Base-by-base conservation (phyloP, 495 filamentous ascomycete genomes). In the Xylaria castorea region DNA sequence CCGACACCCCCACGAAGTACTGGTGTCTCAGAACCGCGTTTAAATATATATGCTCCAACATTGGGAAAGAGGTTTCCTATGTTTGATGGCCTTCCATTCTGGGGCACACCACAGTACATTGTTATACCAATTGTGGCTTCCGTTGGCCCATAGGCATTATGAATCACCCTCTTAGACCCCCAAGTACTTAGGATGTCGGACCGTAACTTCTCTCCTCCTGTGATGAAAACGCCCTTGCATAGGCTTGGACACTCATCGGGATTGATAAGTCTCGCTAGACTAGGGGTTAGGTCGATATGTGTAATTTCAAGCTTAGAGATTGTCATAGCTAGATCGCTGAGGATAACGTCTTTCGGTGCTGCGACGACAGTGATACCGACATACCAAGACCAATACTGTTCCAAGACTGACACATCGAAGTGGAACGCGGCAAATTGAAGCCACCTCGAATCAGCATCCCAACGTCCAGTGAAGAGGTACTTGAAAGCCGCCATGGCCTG, bases 381-480 rank as follows among this genome's bases (percentile, higher is more conserved):
- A 60, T 89, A 93, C 94, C 94, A 97, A 62, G 88, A 93, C 92
- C 92, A 96, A 79, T 92, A 97, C 74, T 95, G 93, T 78, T 97
- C 94, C 20, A 96, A 83, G 7, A 96, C 92, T 36, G 92, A 93
- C 27, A 96, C 93, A 75, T 97, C 93, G 71, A 97, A 97, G 78
- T 95, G 93, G 67, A 94, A 92, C 1, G 92, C 93, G 8, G 94
- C 94, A 76, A 97, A 97, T 78, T 97, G 93, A 18, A 97, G 83
- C 89, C 92, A 96, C 60, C 90, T 86, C 1, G 93, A 95, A 18
- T 88, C 77, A 4, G 80, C 72, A 71, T 90, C 85, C 93, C 93
- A 94, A 71, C 89, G 90, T 1, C 84, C 88, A 9, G 77, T 67
- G 75, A 95, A 94, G 5, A 95, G 83, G n/a, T 86, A 76, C 72